These are phyloP conservation scores for Fusarium sacchari DNA, from an alignment of 2,329 filamentous ascomycete species.

Conservation along the genomic window DNA sequence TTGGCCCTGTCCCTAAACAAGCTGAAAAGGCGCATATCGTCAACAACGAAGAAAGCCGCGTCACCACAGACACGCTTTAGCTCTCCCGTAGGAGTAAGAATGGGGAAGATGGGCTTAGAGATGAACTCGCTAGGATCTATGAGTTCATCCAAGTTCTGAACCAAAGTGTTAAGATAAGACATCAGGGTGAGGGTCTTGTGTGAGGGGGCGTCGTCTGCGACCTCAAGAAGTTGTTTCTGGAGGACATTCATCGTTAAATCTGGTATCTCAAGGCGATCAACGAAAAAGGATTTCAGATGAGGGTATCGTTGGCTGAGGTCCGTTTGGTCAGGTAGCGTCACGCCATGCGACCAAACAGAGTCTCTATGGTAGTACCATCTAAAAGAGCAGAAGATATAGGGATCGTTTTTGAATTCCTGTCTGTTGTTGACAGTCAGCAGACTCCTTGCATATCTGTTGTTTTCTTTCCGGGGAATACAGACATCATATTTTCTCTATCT, in stretches of 20 bases:
- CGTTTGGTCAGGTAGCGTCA: not conserved
- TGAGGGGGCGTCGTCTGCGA: rapidly evolving
- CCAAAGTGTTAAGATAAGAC: not conserved
- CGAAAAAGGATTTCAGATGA: rapidly evolving
- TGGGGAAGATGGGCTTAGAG: not conserved
- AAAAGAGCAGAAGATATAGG: too few relatives aligned
- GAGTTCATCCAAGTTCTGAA: not conserved
- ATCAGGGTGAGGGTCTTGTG: not conserved
- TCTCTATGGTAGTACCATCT: too few relatives aligned
- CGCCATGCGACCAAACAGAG: not conserved
- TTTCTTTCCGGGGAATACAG: not conserved
- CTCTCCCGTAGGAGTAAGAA: not conserved
- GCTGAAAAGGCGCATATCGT: not conserved
- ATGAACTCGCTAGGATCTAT: not conserved
- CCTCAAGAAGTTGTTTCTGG: rapidly evolving
- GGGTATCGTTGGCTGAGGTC: not conserved
- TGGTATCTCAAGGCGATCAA: not conserved
- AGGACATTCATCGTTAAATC: rapidly evolving
- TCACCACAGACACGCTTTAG: rapidly evolving
- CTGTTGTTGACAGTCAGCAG: rapidly evolving
- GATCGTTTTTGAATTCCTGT: not conserved
- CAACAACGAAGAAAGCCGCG: not conserved
- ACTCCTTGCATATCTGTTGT: rapidly evolving
- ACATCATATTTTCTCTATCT: not conserved
- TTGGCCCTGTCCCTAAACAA: rapidly evolving